phyloP scores from a whole-genome alignment of 2,329 filamentous ascomycete genomes.

The Scleromitrula shiraiana region DNA sequence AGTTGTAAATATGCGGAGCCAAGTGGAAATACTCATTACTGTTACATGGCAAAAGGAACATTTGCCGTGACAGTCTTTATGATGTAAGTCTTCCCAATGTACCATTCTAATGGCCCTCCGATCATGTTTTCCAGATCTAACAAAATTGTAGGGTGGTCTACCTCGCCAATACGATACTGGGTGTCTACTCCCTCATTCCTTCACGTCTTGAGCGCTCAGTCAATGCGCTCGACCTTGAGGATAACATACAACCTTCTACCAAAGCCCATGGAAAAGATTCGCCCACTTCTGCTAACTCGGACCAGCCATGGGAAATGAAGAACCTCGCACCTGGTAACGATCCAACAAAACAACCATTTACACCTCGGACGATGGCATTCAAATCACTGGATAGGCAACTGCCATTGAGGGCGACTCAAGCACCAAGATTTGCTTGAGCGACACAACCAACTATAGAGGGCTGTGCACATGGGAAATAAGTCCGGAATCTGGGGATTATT shows the following conservation, averaged over 20 bases:
- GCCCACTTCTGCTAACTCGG: constrained; percentile 32
- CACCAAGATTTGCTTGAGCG: constrained; percentile 2
- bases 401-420: constrained; percentile 36
- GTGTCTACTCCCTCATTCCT: constrained; percentile 45
- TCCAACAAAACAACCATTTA: constrained; percentile 44
- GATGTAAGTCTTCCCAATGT: constrained; percentile 46
- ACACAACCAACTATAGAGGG: background rate
- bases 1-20: constrained; percentile 55
- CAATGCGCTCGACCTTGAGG: constrained; percentile 47
- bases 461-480: background rate
- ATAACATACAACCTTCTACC: constrained; percentile 20
- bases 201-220: constrained; percentile 33
- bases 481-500: background rate
- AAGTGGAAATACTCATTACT: constrained; percentile 48
- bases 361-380: constrained; percentile 61
- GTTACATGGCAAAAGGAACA: constrained; percentile 58
- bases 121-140: background rate
- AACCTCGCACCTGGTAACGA: constrained; percentile 36
- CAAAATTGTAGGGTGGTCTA: constrained; percentile 46
- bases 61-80: constrained; percentile 59
- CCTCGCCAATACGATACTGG: constrained; percentile 48
- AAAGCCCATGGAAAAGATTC: constrained; percentile 24
- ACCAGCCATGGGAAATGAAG: constrained; percentile 51
- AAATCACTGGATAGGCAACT: constrained; percentile 52
- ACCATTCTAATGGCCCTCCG: background rate